A percentile compares a stretch with the other conserved stretches of the same genome.
Conservation (phyloP, 345 rosid species). For the Eutrema yunnanense region DNA sequence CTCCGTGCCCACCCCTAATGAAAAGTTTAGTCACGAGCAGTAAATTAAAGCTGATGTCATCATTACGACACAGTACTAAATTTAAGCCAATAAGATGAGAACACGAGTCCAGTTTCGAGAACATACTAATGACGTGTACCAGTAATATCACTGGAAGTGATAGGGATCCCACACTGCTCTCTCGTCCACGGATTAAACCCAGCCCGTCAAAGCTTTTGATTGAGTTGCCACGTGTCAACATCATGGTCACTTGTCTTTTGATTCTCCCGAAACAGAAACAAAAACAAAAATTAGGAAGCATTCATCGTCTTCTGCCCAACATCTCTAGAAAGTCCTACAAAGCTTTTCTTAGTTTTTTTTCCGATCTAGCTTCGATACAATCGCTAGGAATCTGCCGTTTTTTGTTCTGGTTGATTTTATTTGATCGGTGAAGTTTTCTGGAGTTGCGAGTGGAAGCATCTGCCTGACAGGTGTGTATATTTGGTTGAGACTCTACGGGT, state of each 20-base stretch:
- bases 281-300: conserved; percentile 17
- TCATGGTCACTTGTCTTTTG: conserved; percentile 19
- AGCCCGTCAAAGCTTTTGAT: conserved; percentile 35
- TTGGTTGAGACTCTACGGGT: conserved; percentile 5
- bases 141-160: conserved; percentile 53
- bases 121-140: conserved; percentile 52
- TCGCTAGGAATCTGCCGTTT: background rate
- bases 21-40: background rate
- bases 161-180: conserved; percentile 59
- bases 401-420: background rate
- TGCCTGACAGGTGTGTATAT: conserved; percentile 34
- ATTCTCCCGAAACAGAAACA: conserved; percentile 19
- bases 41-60: background rate
- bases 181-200: conserved; percentile 71
- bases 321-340: conserved; percentile 42
- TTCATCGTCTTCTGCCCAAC: conserved; percentile 19
- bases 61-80: background rate
- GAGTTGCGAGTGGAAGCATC: conserved; percentile 17
- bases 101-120: conserved; percentile 25
- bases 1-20: too few relatives aligned
- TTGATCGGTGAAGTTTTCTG: conserved; percentile 22
- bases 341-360: background rate
- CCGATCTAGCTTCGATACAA: conserved; percentile 10
- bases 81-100: background rate
- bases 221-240: conserved; percentile 52